Evolutionary conservation across 805 yeast species (phyloP), one percentile per base, ranked within the genome.

Genomic region (Pachysolen tannophilus): DNA sequence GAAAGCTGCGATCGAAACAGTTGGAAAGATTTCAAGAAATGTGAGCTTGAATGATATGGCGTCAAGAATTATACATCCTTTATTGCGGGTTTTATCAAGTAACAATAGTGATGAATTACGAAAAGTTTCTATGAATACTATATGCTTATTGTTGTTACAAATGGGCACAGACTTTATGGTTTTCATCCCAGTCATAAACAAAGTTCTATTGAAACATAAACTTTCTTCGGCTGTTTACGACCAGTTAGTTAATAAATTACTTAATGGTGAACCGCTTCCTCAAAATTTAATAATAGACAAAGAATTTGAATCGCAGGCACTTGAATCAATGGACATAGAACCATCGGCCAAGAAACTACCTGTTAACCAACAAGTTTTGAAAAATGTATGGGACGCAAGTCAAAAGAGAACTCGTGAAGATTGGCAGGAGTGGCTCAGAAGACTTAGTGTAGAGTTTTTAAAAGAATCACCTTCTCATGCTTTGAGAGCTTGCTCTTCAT

Each of bases 381-480:
- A 84, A 48, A 73, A 75, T 29, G 85, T 88, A 1, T 92, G 98
- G 97, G 95, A 87, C 46, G 82, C 95, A 19, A 74, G 83, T 17
- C 90, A 85, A 45, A 75, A 90, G 44, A 72, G 94, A 34, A 85
- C 97, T 0, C 78, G 79, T 46, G 97, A 88, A 47, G 98, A 92
- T 46, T 92, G 98, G 98, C 90, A 83, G 47, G 97, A 92, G 51
- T 92, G 99, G 99, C 77, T 87, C 44, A 73, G 94, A 40, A 67
- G 92, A 39, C 64, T 92, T 32, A 78, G 92, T 46, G 82, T 86
- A 34, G 96, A 87, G 50, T 56, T 92, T 23, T 61, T 92, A 43
- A 85, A 83, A 47, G 95, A 88, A 52, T 84, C 95, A 24, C 95
- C 99, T 2, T 85, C 96, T 0, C 95, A 84, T 48, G 94, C 97